These are phyloP conservation scores for Metschnikowia anglica DNA, from an alignment of 805 yeast genomes.

Conservation along the genomic window DNA sequence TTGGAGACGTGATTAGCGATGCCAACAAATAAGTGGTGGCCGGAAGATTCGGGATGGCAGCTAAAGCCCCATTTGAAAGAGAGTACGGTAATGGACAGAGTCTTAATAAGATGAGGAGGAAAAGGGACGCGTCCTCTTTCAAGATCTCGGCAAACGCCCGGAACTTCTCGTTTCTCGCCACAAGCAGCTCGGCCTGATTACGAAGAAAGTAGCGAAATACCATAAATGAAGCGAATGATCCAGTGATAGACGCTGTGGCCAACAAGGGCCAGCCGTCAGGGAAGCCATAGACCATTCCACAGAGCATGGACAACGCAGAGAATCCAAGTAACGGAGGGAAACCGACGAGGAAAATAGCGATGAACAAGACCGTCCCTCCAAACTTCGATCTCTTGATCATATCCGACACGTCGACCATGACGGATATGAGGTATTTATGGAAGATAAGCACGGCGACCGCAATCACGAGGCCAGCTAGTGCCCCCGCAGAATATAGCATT, in stretches of 20 bases:
- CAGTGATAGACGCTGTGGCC: conserved; percentile 64
- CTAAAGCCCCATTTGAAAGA: conserved; percentile 86
- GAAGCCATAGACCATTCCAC: conserved; percentile 84
- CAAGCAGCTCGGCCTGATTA: conserved; percentile 57
- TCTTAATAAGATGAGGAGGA: conserved; percentile 68
- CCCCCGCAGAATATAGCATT: conserved; percentile 18
- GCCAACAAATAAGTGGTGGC: conserved; percentile 65
- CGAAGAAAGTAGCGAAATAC: conserved; percentile 60
- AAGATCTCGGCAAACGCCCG: conserved; percentile 73
- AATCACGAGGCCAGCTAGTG: conserved; percentile 20
- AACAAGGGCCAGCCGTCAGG: conserved; percentile 76
- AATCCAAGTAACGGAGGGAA: conserved; percentile 93
- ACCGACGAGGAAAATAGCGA: conserved; percentile 61
- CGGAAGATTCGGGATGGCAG: conserved; percentile 77
- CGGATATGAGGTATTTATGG: conserved; percentile 36
- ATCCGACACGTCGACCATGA: conserved; percentile 45
- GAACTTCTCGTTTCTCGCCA: conserved; percentile 61
- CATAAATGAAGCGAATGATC: conserved; percentile 74
- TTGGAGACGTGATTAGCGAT: conserved; percentile 76
- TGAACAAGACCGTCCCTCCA: conserved; percentile 49
- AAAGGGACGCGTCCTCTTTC: conserved; percentile 62
- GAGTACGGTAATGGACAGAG: conserved; percentile 94
- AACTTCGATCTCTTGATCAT: conserved; percentile 39
- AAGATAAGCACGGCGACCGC: conserved; percentile 29
- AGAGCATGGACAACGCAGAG: conserved; percentile 59